Conservation (phyloP, 2,329 filamentous ascomycete genomes). For the Hymenoscyphus linearis region DNA sequence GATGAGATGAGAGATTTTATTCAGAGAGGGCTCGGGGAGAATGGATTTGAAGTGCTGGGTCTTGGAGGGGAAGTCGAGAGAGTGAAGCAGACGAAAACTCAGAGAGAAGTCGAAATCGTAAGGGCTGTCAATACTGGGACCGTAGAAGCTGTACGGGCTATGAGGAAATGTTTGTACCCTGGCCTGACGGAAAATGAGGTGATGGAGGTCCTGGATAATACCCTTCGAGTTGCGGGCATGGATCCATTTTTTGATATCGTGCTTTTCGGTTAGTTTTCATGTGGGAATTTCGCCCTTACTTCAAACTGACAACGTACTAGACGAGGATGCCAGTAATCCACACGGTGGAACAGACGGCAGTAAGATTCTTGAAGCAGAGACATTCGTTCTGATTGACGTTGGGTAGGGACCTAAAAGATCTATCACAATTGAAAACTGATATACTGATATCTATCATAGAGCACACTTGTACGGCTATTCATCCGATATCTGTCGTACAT, state of each 20-base stretch:
- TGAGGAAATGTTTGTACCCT: constrained; percentile 48
- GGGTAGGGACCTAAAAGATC: constrained; percentile 30
- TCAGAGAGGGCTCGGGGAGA: constrained; percentile 46
- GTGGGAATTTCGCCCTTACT: background rate
- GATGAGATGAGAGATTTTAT: constrained; percentile 63
- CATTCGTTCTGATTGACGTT: constrained; percentile 58
- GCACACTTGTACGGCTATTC: constrained; percentile 58
- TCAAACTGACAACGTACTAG: constrained; percentile 14
- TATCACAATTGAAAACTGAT: background rate
- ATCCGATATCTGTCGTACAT: constrained; percentile 59
- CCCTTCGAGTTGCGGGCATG: constrained; percentile 47
- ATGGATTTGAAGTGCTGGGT: constrained; percentile 52
- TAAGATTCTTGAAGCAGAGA: constrained; percentile 47
- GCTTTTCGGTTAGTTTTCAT: constrained; percentile 41
- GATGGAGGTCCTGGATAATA: constrained; percentile 48
- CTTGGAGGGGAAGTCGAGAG: constrained; percentile 49
- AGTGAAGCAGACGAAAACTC: constrained; percentile 53
- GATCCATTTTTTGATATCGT: constrained; percentile 59
- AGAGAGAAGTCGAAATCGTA: constrained; percentile 51
- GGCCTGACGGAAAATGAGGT: constrained; percentile 56
- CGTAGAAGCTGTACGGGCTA: constrained; percentile 53
- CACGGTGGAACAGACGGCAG: constrained; percentile 38
- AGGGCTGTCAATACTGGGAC: constrained; percentile 60
- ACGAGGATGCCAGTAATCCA: constrained; percentile 37
- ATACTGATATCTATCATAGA: constrained; percentile 26